These are phyloP conservation scores for Tylopilus sp. DNA, from an alignment of 1,284 basidiomycete species.

Conservation along the genomic window DNA sequence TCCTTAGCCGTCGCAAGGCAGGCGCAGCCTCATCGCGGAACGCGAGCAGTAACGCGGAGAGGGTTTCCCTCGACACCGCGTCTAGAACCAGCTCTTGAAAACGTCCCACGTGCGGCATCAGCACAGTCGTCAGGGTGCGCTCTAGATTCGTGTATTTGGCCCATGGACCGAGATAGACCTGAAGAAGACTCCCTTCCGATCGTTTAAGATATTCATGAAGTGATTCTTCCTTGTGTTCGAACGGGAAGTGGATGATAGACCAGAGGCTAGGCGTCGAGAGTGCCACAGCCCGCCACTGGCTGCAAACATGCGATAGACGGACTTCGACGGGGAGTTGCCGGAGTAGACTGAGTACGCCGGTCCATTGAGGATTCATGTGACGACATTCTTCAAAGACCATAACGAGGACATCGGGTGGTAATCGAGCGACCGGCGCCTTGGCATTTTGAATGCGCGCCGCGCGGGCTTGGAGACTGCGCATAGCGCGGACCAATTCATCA, in stretches of 20 bases:
- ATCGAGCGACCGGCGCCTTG: constrained; percentile 30
- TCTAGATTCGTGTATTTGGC: constrained; percentile 34
- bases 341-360: constrained; percentile 34
- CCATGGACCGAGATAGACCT: constrained; percentile 36
- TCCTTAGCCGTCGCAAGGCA: constrained; percentile 23
- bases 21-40: constrained; percentile 32
- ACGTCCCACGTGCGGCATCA: constrained; percentile 32
- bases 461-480: constrained; percentile 30
- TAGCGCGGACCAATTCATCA: constrained; percentile 28
- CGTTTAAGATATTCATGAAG: constrained; percentile 32
- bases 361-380: constrained; percentile 35
- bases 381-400: constrained; percentile 35
- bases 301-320: constrained; percentile 35
- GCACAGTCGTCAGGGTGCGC: constrained; percentile 21
- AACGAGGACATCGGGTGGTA: constrained; percentile 32
- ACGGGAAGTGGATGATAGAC: constrained; percentile 34
- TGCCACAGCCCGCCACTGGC: constrained; percentile 34
- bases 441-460: constrained; percentile 34
- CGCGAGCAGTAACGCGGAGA: constrained; percentile 18
- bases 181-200: constrained; percentile 32
- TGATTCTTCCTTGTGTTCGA: constrained; percentile 33
- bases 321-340: constrained; percentile 35
- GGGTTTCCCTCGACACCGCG: constrained; percentile 33
- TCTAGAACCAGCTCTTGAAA: constrained; percentile 34
- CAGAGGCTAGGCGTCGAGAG: constrained; percentile 33